Base-by-base conservation (phyloP, 768 basidiomycete genomes). In the Antrodiella citrinella region DNA sequence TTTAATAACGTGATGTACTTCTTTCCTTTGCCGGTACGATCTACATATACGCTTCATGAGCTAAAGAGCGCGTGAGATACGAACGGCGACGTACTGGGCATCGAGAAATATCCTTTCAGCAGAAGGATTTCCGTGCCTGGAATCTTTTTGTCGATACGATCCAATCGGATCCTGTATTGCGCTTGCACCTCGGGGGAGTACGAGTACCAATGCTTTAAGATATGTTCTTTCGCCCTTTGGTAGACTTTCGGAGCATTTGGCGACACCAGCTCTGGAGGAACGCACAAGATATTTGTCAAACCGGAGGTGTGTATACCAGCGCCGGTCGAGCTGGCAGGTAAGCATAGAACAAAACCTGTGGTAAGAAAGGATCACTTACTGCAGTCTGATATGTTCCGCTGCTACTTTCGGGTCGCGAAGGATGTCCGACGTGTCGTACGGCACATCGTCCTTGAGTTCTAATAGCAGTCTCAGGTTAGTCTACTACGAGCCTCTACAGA, bases 1-100 rank as follows among this genome's bases (percentile, higher is more conserved):
- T 48, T 51, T 3, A 53, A 49, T 9, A 69, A 41, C 2, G 57
- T 58, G 44, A 62, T 51, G 51, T 69, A 67, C 40, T 45, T 52
- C 49, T 59, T 61, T 5, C 55, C 59, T 0, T 51, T 26, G 45
- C 58, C 54, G 3, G 53, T 57, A 2, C 44, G 51, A 20, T 54
- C 54, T 57, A 22, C 12, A 25, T 12, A 2, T 20, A 13, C 11
- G 38, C n/a, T n/a, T 25, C 24, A 18, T 44, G 19, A 48, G 38
- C 21, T 20, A 13, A 39, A 19, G 45, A 13, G n/a, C 23, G 21
- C 15, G 2, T n/a, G n/a, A n/a, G n/a, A 38, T 13, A n/a, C 45
- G 21, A 51, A 21, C 26, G 9, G 18, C 23, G 40, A 43, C 30
- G 21, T 43, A 51, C 48, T 51, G 4, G 47, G 40, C 1, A 26